A percentile compares a stretch with the other conserved stretches of the same genome.
phyloP scores from a whole-genome alignment of 1,139 yeast species.

The Taphrina confusa region DNA sequence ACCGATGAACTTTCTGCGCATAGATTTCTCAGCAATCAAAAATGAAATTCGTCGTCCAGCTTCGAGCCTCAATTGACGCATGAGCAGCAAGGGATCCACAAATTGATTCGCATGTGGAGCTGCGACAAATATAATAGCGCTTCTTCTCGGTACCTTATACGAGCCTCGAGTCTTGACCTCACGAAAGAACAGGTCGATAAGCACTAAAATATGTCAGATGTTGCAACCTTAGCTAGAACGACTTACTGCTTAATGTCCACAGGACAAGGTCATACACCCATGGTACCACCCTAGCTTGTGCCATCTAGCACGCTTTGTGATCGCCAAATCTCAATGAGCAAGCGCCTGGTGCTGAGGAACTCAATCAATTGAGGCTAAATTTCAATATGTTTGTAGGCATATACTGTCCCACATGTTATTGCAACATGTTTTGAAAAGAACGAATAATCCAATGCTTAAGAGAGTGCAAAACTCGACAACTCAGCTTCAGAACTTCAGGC shows the following conservation, averaged over 20 bases:
- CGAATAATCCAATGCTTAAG: too few species aligned
- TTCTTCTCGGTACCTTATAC: conserved; percentile 75
- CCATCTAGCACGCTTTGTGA: conserved; percentile 2
- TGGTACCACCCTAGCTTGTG: conserved; percentile 35
- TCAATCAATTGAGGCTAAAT: too few species aligned
- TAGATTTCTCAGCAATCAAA: conserved; percentile 81
- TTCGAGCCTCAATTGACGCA: conserved; percentile 76
- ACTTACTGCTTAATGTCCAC: conserved; percentile 44
- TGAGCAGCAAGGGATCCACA: conserved; percentile 82
- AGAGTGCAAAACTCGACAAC: too few species aligned
- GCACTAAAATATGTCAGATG: conserved; percentile 41
- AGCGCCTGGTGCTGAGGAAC: too few species aligned
- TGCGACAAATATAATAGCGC: conserved; percentile 91
- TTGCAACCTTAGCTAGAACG: not conserved
- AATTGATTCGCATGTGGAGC: conserved; percentile 98
- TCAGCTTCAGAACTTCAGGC: too few species aligned
- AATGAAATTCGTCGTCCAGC: conserved; percentile 77
- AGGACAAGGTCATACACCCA: conserved; percentile 48
- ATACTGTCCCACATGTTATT: too few species aligned
- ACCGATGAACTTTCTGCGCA: conserved; percentile 69
- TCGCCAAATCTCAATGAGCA: too few species aligned
- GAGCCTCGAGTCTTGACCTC: conserved; percentile 92
- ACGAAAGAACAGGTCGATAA: conserved; percentile 70
- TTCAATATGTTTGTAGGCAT: too few species aligned
- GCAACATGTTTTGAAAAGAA: too few species aligned